Evolutionary conservation across 2,329 filamentous ascomycete species (phyloP).

Genomic region (Xylariaceae sp.): DNA sequence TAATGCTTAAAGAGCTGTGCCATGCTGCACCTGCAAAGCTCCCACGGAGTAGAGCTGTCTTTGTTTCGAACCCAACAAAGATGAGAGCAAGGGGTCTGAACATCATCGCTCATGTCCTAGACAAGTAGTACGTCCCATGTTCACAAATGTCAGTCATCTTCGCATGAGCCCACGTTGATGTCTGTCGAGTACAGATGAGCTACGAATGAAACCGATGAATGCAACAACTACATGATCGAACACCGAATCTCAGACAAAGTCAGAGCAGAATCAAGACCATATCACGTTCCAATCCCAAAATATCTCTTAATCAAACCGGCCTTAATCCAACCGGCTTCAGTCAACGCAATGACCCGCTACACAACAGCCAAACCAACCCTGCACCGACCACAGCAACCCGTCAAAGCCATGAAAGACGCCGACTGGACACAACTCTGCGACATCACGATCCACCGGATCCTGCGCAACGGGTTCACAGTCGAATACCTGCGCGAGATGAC

Average conservation of each 20-base stretch:
- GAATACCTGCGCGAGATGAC: constrained; percentile 5
- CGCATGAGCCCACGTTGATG: neutral
- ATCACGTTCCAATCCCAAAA: neutral
- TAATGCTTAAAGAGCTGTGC: neutral
- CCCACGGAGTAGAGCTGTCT: neutral
- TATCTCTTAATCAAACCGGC: no score
- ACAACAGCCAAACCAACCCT: neutral
- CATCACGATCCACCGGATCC: constrained; percentile 14
- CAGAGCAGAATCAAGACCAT: neutral
- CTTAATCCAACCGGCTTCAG: no score
- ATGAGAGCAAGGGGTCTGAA: no score
- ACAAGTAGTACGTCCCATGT: no score
- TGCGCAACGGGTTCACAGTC: constrained; percentile 15
- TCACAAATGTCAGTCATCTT: no score
- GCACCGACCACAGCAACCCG: neutral
- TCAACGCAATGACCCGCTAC: constrained; percentile 2
- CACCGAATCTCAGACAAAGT: neutral
- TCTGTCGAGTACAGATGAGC: neutral
- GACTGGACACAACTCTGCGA: constrained; percentile 12
- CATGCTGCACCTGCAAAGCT: neutral
- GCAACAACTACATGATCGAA: neutral
- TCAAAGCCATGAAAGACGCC: neutral
- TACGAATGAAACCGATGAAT: neutral
- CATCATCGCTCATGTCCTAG: no score
- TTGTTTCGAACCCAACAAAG: neutral